Base-by-base conservation (phyloP, 331 rosid species). In the Spiraea crenata region DNA sequence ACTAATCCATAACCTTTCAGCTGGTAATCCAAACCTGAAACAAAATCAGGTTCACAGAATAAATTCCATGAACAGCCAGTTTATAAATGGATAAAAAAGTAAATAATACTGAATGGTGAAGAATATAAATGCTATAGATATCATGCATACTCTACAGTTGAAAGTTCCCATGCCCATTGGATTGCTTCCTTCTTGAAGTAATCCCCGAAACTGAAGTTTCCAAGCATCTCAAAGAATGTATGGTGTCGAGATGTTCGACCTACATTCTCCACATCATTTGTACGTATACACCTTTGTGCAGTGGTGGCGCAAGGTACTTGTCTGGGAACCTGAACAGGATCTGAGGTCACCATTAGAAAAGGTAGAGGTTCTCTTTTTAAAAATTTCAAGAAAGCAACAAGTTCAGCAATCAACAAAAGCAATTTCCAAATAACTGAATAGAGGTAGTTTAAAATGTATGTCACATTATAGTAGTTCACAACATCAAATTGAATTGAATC, bases 221-320 rank as follows among this genome's bases (percentile, higher is more conserved):
- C 98, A 69, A 93, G 98, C 98, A 92, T 90, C 85, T 92, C 97
- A 73, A 92, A 92, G 74, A 92, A 90, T 56, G 97, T 90, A 16
- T 92, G 98, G 78, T 92, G 98, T 15, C 93, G 79, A 44, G 96
- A 31, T 6, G 98, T 92, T 65, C 80, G 90, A 59, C 98, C 98
- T 42, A 93, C 98, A 79, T 90, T 93, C 79, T 88, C 81, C 71
- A 87, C 79, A 66, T 93, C 97, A 68, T 93, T 93, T 11, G 93
- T 85, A 38, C 96, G 93, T 65, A 88, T 85, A 87, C 98, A 92
- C 75, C 88, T 87, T 65, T 92, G 98, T 2, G 97, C 71, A 82
- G 98, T 92, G 57, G 96, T 74, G 20, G 96, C 98, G 71, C 92
- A 19, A 72, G 96, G 88, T 11, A 90, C 88, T 79, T 83, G 82